phyloP scores from a whole-genome alignment of 306 rosid genomes.

The Prunus salicina region DNA sequence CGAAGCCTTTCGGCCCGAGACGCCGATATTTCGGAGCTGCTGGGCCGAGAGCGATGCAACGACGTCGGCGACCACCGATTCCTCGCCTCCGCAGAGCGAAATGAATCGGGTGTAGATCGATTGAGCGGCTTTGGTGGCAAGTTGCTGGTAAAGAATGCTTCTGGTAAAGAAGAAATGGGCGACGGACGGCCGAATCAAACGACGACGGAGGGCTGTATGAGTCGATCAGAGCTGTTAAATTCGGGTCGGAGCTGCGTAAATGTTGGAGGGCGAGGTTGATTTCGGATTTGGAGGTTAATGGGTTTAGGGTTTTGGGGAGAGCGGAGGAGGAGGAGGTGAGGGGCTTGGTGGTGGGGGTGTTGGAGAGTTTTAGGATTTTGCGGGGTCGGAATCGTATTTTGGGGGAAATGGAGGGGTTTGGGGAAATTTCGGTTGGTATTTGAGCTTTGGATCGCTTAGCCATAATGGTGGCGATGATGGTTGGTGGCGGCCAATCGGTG shows the following conservation, averaged over 20 bases:
- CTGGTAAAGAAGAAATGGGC: too few species aligned
- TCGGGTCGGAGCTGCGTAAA: constrained; percentile 53
- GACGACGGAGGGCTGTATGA: constrained; percentile 35
- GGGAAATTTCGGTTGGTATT: neutral
- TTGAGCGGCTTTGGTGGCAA: constrained; percentile 58
- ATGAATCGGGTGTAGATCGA: constrained; percentile 61
- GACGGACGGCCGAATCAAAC: constrained; percentile 27
- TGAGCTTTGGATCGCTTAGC: constrained; percentile 25
- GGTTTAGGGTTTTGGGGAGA: constrained; percentile 17
- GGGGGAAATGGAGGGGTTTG: constrained; percentile 33
- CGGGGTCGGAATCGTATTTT: constrained; percentile 53
- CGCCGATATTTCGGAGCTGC: constrained; percentile 53
- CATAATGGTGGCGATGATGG: constrained; percentile 5
- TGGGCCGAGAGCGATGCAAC: constrained; percentile 41
- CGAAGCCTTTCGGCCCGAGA: constrained; percentile 67
- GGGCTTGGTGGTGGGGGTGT: constrained; percentile 12
- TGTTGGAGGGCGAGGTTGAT: constrained; percentile 53
- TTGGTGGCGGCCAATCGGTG: neutral
- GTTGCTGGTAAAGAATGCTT: constrained; percentile 72
- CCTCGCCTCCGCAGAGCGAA: constrained; percentile 60
- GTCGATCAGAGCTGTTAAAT: constrained; percentile 40
- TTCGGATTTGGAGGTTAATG: constrained; percentile 41
- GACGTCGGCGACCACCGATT: constrained; percentile 34
- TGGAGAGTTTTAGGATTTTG: constrained; percentile 44
- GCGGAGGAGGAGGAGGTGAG: neutral